These are phyloP conservation scores for Amphirosellinia nigrospora DNA, from an alignment of 495 filamentous ascomycete genomes.

Conservation along the genomic window DNA sequence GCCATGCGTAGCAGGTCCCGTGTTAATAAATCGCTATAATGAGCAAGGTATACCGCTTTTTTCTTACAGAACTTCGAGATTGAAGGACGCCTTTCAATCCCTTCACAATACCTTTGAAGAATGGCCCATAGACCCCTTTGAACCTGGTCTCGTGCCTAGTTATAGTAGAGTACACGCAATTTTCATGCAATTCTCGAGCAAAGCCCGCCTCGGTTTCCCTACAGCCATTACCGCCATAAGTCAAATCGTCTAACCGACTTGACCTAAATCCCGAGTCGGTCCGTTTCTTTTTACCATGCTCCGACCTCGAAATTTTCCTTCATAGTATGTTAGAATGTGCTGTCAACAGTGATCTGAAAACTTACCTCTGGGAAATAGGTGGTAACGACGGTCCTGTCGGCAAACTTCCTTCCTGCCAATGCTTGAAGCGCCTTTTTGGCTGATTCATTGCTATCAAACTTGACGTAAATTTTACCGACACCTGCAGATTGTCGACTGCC, in stretches of 20 bases:
- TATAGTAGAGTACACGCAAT: slow-evolving; percentile 29
- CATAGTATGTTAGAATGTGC: slow-evolving; percentile 8
- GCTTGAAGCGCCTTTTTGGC: slow-evolving; percentile 85
- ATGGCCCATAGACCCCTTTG: neutral
- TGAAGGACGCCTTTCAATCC: slow-evolving; percentile 1
- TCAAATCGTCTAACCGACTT: slow-evolving; percentile 12
- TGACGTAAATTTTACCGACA: slow-evolving; percentile 98
- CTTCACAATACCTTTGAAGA: neutral
- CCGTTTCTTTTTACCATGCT: slow-evolving; percentile 65
- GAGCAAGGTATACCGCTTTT: slow-evolving; percentile 15
- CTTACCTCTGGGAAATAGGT: slow-evolving; percentile 92
- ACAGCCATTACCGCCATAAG: neutral
- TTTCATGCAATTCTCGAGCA: slow-evolving; percentile 20
- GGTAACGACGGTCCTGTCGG: slow-evolving; percentile 92
- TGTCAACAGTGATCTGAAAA: neutral
- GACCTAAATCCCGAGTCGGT: neutral
- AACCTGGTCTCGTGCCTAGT: neutral
- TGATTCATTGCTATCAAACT: slow-evolving; percentile 78
- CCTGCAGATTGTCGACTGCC: slow-evolving; percentile 81
- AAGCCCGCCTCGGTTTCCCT: slow-evolving; percentile 2
- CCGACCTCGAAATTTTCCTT: slow-evolving; percentile 81
- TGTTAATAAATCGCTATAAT: slow-evolving; percentile 24
- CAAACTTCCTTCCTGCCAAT: slow-evolving; percentile 92
- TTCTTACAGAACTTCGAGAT: neutral
- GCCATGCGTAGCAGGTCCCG: neutral